Percentiles rank a stretch among this genome's conserved stretches.
Conservation (phyloP, 257 asterid genomes). For the Nicotiana tabacum region DNA sequence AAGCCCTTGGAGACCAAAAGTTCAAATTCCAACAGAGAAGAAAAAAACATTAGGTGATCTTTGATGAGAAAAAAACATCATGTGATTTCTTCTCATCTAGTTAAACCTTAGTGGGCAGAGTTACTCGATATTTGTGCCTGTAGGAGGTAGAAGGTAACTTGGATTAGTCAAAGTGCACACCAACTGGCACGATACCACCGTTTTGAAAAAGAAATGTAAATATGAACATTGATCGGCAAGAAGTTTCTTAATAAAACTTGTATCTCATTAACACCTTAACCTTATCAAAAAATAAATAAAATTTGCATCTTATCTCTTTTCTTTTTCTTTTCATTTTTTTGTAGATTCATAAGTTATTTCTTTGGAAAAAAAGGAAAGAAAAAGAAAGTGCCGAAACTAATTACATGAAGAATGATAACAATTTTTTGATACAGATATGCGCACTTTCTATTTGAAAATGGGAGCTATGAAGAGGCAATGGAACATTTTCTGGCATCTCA, state of each 20-base stretch:
- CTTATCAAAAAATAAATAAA: neutral
- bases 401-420: slow-evolving; percentile 12
- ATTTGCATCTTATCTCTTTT: neutral
- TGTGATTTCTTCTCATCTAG: neutral
- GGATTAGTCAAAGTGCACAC: neutral
- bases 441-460: slow-evolving; percentile 83
- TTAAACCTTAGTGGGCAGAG: neutral
- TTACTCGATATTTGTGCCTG: neutral
- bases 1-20: neutral
- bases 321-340: neutral
- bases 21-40: neutral
- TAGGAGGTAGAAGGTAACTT: neutral
- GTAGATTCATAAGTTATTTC: neutral
- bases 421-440: slow-evolving; percentile 64
- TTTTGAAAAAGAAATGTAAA: neutral
- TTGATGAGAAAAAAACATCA: too few relatives aligned
- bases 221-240: neutral
- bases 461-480: slow-evolving; percentile 95
- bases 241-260: neutral
- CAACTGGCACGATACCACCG: neutral
- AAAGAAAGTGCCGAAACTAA: neutral
- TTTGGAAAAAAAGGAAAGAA: neutral
- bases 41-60: neutral
- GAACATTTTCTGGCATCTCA: slow-evolving; percentile 92
- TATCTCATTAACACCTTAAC: neutral